Percentiles rank a stretch among this genome's conserved stretches.
Conservation (phyloP, 805 yeast species). For the Candida taoyuanica region DNA sequence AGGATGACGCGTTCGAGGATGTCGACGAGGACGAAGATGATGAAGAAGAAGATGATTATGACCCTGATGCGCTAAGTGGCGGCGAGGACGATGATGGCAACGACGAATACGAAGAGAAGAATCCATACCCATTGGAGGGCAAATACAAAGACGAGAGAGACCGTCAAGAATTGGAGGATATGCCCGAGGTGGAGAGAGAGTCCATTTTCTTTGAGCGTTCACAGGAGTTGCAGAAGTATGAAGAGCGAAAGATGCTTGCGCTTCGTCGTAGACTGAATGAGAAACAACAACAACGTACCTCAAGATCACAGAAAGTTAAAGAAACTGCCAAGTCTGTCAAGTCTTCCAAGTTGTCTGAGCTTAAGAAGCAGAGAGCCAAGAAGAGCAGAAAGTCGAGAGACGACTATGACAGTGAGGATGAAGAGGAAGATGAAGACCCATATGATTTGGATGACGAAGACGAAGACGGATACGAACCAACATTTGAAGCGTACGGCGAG, state of each 20-base stretch:
- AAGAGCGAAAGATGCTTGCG: constrained; percentile 78
- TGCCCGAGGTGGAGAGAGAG: constrained; percentile 94
- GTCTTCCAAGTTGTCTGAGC: constrained; percentile 59
- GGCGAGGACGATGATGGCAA: constrained; percentile 35
- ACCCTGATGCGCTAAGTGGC: constrained; percentile 35
- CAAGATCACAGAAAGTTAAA: constrained; percentile 26
- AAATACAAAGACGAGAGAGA: constrained; percentile 83
- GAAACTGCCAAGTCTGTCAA: constrained; percentile 32
- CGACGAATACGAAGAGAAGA: constrained; percentile 38
- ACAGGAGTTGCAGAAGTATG: constrained; percentile 84
- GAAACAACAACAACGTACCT: constrained; percentile 34
- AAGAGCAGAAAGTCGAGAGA: constrained; percentile 39
- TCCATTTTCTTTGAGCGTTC: constrained; percentile 86
- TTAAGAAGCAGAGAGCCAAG: constrained; percentile 71
- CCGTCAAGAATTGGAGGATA: constrained; percentile 50
- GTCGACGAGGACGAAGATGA: constrained; percentile 34
- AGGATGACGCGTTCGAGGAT: constrained; percentile 30
- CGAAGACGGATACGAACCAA: constrained; percentile 39
- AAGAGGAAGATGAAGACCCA: constrained; percentile 36
- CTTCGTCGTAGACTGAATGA: constrained; percentile 68
- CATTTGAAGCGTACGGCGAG: constrained; percentile 35
- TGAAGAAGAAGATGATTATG: constrained; percentile 39
- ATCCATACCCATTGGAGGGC: constrained; percentile 93
- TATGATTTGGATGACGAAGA: constrained; percentile 39
- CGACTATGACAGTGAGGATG: constrained; percentile 42